Conservation (phyloP, 257 asterid genomes). For the Ilex asprella region DNA sequence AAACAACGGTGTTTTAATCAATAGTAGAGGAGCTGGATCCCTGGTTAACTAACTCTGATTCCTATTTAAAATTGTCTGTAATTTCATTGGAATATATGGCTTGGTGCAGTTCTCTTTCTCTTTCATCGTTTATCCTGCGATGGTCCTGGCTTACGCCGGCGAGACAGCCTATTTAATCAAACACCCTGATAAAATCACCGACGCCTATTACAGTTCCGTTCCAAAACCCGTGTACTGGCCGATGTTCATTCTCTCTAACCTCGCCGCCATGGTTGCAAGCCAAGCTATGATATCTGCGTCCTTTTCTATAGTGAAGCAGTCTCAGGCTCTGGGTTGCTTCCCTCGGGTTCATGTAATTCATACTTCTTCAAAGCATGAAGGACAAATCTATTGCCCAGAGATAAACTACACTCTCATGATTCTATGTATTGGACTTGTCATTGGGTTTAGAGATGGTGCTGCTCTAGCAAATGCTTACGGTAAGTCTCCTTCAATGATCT, state of each 20-base stretch:
- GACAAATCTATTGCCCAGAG: too few relatives aligned
- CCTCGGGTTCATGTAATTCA: too few relatives aligned
- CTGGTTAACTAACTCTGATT: too few relatives aligned
- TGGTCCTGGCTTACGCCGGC: constrained; percentile 55
- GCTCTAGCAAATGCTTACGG: constrained; percentile 4
- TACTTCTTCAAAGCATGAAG: too few relatives aligned
- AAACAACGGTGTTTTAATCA: too few relatives aligned
- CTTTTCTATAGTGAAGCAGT: neutral
- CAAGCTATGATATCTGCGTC: neutral
- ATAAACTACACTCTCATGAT: constrained; percentile 2
- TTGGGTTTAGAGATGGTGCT: too few relatives aligned
- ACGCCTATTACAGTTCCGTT: constrained; percentile 62
- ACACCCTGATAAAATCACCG: constrained; percentile 43
- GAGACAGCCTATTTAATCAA: constrained; percentile 56
- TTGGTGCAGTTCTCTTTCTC: constrained; percentile 48
- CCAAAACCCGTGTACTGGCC: constrained; percentile 65
- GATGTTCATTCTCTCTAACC: constrained; percentile 58
- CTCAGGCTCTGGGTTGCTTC: too few relatives aligned
- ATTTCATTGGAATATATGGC: neutral
- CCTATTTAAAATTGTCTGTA: neutral
- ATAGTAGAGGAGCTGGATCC: too few relatives aligned
- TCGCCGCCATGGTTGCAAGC: constrained; percentile 13
- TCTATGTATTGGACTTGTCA: constrained; percentile 7
- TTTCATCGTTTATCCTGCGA: constrained; percentile 59
- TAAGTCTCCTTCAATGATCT: too few relatives aligned